These are phyloP conservation scores for Xerocomus spinulosus DNA, from an alignment of 768 basidiomycete species.

Conservation along the genomic window DNA sequence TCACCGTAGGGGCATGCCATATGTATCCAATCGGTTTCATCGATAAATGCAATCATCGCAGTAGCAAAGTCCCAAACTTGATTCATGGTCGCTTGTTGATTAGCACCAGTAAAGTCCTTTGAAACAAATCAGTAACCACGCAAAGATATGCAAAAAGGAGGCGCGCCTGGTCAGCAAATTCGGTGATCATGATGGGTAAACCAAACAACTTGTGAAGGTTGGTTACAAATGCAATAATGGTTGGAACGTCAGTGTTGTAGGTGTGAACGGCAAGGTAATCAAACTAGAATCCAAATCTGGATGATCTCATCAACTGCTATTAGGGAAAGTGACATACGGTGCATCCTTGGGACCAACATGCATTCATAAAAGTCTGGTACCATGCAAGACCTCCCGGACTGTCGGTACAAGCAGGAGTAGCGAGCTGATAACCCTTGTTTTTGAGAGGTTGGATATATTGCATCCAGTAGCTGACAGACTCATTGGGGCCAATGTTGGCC, in stretches of 20 bases:
- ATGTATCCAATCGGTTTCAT: conserved; percentile 32
- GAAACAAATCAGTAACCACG: background rate
- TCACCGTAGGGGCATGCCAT: conserved; percentile 59
- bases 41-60: conserved; percentile 32
- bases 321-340: conserved; percentile 36
- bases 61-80: conserved; percentile 46
- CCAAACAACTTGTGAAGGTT: conserved; percentile 43
- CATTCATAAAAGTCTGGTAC: conserved; percentile 55
- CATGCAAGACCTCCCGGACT: conserved; percentile 55
- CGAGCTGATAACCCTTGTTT: conserved; percentile 49
- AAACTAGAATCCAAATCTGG: conserved; percentile 36
- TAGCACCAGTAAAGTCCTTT: conserved; percentile 50
- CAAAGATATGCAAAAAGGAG: background rate
- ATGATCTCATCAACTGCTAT: background rate
- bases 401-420: conserved; percentile 67
- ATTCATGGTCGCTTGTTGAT: conserved; percentile 31
- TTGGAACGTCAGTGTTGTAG: conserved; percentile 50
- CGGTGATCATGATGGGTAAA: conserved; percentile 51
- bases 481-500: conserved; percentile 50
- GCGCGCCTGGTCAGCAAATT: conserved; percentile 64
- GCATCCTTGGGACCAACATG: conserved; percentile 42
- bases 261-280: conserved; percentile 60
- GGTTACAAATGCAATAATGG: conserved; percentile 50
- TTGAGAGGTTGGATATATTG: conserved; percentile 57
- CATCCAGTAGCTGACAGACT: conserved; percentile 54